Conservation (phyloP, 352 stramenopile genomes). For the Phytophthora kernoviae region DNA sequence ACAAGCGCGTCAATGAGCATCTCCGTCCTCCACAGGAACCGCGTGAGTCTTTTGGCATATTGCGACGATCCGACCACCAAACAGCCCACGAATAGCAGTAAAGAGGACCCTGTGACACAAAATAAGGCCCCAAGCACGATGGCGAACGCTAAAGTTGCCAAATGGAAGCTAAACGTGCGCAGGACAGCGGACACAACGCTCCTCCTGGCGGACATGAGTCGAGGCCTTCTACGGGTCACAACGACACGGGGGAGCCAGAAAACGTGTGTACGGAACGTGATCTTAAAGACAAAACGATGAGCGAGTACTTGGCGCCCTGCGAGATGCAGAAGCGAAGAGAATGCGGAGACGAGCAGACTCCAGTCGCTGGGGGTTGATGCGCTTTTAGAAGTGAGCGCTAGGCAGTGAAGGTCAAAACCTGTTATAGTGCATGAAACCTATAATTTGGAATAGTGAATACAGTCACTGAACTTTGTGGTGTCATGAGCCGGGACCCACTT, state of each 20-base stretch:
- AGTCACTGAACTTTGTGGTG: background rate
- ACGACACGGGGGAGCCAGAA: background rate
- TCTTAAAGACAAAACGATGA: background rate
- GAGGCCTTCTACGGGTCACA: conserved; percentile 17
- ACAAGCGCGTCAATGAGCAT: conserved; percentile 50
- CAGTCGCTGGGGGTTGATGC: background rate
- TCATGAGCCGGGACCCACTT: background rate
- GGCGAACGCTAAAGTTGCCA: conserved; percentile 50
- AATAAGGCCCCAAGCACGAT: conserved; percentile 43
- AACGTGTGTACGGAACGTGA: background rate
- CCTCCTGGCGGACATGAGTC: conserved; percentile 24
- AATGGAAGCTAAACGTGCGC: conserved; percentile 60
- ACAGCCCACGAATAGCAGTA: conserved; percentile 56
- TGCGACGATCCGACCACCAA: conserved; percentile 53
- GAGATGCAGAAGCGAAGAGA: background rate
- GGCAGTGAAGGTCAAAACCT: no score
- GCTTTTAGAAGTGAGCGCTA: no score
- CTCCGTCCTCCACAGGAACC: conserved; percentile 63
- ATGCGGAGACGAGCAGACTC: background rate
- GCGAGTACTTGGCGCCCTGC: background rate
- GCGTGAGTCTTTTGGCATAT: conserved; percentile 42
- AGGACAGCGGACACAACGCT: conserved; percentile 42
- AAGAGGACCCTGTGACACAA: conserved; percentile 34
- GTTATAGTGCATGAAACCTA: background rate
- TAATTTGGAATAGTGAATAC: background rate